Percentiles rank a stretch among this genome's conserved stretches.
phyloP scores from a whole-genome alignment of 371 early-diverging fungal genomes.

The Chytridiales sp. region DNA sequence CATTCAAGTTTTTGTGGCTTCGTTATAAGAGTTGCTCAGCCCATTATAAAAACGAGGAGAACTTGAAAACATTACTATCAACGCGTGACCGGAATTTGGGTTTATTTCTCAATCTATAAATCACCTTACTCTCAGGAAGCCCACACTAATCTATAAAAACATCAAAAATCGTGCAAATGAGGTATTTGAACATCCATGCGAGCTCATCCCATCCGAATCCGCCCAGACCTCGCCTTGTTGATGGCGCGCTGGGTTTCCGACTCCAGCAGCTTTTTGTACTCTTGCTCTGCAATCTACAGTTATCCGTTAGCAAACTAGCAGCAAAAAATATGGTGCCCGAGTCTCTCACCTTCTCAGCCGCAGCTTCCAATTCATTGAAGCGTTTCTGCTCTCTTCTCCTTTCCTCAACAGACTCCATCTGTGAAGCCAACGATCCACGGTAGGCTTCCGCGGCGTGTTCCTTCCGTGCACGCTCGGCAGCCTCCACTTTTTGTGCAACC shows the following conservation, averaged over 20 bases:
- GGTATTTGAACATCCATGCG: too few relatives aligned
- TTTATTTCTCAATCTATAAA: too few relatives aligned
- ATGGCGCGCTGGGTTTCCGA: constrained; percentile 28
- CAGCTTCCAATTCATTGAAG: constrained; percentile 16
- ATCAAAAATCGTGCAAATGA: too few relatives aligned
- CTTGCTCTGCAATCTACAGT: constrained; percentile 23
- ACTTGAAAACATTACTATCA: too few relatives aligned
- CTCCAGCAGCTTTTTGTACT: constrained; percentile 30
- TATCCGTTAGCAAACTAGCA: neutral
- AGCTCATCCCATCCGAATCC: too few relatives aligned
- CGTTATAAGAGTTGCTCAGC: too few relatives aligned
- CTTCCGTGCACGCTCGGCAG: constrained; percentile 28
- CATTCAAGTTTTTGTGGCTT: too few relatives aligned
- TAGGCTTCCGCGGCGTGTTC: constrained; percentile 24
- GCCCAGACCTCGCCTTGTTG: constrained; percentile 17
- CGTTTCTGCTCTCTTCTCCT: constrained; percentile 25
- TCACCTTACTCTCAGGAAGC: too few relatives aligned
- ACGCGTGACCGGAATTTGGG: too few relatives aligned
- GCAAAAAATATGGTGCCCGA: neutral
- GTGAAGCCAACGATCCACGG: constrained; percentile 32
- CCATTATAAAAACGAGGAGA: too few relatives aligned
- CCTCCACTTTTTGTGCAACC: constrained; percentile 27
- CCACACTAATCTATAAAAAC: too few relatives aligned
- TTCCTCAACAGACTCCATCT: constrained; percentile 35
- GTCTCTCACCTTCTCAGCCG: constrained; percentile 25